Evolutionary conservation across 371 early-diverging fungal genomes (phyloP).

Genomic region (Mucor racemosus): DNA sequence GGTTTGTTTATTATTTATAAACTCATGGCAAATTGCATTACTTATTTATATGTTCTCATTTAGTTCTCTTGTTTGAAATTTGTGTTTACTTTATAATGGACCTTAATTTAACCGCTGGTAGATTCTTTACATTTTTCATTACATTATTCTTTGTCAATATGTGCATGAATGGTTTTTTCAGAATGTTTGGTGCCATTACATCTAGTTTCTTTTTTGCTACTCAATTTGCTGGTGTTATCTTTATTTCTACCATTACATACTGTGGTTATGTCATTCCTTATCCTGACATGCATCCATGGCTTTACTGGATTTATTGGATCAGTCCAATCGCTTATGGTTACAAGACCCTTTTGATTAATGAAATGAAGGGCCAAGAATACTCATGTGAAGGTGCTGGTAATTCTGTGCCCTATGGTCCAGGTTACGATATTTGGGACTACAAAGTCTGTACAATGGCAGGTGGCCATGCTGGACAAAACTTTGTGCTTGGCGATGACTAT

Average conservation of each 20-base stretch:
- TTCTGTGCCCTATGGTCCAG: conserved; percentile 46
- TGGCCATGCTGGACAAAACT: conserved; percentile 46
- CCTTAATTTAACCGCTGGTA: conserved; percentile 50
- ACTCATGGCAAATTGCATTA: conserved; percentile 20
- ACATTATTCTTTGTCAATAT: conserved; percentile 50
- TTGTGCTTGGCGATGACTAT: conserved; percentile 61
- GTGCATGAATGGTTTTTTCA: conserved; percentile 56
- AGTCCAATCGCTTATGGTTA: conserved; percentile 71
- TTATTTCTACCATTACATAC: conserved; percentile 61
- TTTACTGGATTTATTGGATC: conserved; percentile 73
- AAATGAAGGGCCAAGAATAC: conserved; percentile 57
- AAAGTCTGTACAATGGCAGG: conserved; percentile 63
- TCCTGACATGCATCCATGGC: conserved; percentile 68
- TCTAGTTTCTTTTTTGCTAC: conserved; percentile 60
- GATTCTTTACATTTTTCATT: conserved; percentile 58
- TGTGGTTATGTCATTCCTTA: conserved; percentile 69
- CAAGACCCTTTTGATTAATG: conserved; percentile 70
- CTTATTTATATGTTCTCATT: not conserved
- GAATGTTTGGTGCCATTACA: conserved; percentile 48
- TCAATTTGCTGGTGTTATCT: conserved; percentile 55
- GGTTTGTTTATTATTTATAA: conserved; percentile 7
- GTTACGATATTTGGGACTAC: conserved; percentile 51
- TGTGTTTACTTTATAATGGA: conserved; percentile 67
- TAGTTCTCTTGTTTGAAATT: conserved; percentile 52
- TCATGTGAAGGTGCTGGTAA: conserved; percentile 41